phyloP scores from a whole-genome alignment of 2,329 filamentous ascomycete species.

The Epichloe sp. region DNA sequence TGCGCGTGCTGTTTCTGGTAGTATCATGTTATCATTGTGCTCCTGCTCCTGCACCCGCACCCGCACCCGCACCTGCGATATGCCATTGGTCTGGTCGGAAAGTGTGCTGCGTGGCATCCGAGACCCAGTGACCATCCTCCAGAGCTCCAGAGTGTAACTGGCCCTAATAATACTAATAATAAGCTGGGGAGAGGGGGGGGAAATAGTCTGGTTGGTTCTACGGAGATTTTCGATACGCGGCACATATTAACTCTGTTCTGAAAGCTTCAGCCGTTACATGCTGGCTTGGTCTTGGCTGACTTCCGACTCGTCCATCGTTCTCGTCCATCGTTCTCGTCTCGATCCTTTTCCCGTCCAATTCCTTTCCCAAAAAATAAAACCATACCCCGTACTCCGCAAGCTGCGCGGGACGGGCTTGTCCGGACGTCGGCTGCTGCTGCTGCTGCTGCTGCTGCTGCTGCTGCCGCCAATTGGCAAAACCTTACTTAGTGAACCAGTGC shows the following conservation, averaged over 20 bases:
- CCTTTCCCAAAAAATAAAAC: too few species aligned
- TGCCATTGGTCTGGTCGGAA: too few species aligned
- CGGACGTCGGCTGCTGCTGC: not conserved
- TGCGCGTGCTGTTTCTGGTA: not conserved
- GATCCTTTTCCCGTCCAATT: too few species aligned
- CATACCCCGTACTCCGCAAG: not conserved
- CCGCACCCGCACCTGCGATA: too few species aligned
- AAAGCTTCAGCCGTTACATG: not conserved
- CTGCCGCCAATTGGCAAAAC: not conserved
- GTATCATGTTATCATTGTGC: not conserved
- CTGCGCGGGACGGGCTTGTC: constrained; percentile 1
- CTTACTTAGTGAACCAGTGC: not conserved
- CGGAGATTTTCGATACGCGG: not conserved
- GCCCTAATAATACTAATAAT: too few species aligned
- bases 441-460: not conserved
- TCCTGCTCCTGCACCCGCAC: not conserved
- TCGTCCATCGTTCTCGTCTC: too few species aligned
- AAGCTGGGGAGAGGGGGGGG: not conserved
- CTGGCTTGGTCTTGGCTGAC: not conserved
- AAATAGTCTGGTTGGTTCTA: not conserved
- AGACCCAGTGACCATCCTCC: not conserved
- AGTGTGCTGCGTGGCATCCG: too few species aligned
- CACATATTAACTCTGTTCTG: not conserved
- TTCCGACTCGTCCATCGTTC: not conserved
- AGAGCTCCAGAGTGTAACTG: not conserved